Evolutionary conservation across 2,329 filamentous ascomycete species (phyloP), one percentile per base, ranked within the genome.

Genomic region (Colletotrichum costaricense): DNA sequence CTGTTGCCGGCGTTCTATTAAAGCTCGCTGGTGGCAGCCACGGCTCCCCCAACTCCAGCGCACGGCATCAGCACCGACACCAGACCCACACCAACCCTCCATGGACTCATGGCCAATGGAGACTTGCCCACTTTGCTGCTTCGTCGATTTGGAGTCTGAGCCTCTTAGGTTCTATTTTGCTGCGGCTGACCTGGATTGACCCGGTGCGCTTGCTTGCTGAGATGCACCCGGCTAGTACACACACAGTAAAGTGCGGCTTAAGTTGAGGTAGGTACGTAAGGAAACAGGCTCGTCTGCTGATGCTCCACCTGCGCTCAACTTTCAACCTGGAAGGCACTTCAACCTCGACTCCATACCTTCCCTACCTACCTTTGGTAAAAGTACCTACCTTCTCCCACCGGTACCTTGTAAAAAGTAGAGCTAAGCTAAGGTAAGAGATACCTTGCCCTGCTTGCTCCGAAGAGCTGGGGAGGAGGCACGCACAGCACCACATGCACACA

Each of bases 1-100:
- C 42, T 54, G 30, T 9, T 52, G 69, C 64, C 69, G 64, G 69
- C 63, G 58, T 68, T 35, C 49, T 58, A 62, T 62, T 24, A 28
- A 19, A 49, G 56, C 30, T 72, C 8, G 49, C 56, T 46, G 69
- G 64, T 28, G 19, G 69, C 64, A 63, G 57, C 69, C 69, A 63
- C 69, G 33, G 64, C 28, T 28, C 28, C 22, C 35, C 64, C 69
- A 69, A 57, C 49, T 59, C 19, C 33, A 16, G 42, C 52, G 63
- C 63, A 65, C 33, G 52, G 63, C 49, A 65, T 56, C 63, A 65
- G 63, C 63, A 65, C 52, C 52, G 63, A 65, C 52, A 55, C 30
- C 52, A 33, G 62, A 49, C 19, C 63, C 63, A 65, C 63, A 11
- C n/a, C 33, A 26, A 19, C n/a, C 26, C 26, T 19, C 26, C 26